Base-by-base conservation (phyloP, 2,329 filamentous ascomycete genomes). In the Trichoderma sp. region DNA sequence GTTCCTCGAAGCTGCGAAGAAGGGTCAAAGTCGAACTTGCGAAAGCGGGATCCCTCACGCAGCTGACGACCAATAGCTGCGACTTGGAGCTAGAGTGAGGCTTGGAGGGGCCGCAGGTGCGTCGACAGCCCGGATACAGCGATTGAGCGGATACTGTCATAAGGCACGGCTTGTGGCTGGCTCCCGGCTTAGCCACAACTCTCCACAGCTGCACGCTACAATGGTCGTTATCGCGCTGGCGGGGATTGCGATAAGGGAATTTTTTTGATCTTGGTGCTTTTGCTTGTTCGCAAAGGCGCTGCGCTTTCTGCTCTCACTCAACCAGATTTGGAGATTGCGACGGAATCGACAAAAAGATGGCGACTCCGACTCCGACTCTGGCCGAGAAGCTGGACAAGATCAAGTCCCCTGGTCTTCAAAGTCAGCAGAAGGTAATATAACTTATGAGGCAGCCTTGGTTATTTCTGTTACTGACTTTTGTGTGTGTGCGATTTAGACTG, bases 341-440 rank as follows among this genome's bases (percentile, higher is more conserved):
- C 55, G 68, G 61, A 62, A 57, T 35, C 33, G 73, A 72, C 71
- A 74, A 75, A 75, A 73, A 79, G 61, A 87, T 87, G 85, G 80
- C 82, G 75, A 82, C 82, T 73, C 77, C 82, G 75, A 83, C 85
- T 73, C 77, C 82, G 75, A 83, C 85, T 73, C 77, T 98, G 77
- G 89, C 92, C 80, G 95, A 97, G 85, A 96, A 94, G 85, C 89
- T 99, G 79, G 92, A 95, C 84, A 97, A 96, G 88, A 97, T 98
- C 81, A 92, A 96, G 82, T 96, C 92, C 78, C 96, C 96, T 68
- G 97, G 97, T 82, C 89, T 97, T 76, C 93, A 98, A 81, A 97
- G 92, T 80, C 94, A 97, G 83, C 90, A 97, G 81, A 93, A 94
- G 87, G 94, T 96, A 49, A 83, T 19, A 74, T 84, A 79, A 21